Evolutionary conservation across 495 filamentous ascomycete species (phyloP), one percentile per base, ranked within the genome.

Genomic region (Venustampulla echinocandica): DNA sequence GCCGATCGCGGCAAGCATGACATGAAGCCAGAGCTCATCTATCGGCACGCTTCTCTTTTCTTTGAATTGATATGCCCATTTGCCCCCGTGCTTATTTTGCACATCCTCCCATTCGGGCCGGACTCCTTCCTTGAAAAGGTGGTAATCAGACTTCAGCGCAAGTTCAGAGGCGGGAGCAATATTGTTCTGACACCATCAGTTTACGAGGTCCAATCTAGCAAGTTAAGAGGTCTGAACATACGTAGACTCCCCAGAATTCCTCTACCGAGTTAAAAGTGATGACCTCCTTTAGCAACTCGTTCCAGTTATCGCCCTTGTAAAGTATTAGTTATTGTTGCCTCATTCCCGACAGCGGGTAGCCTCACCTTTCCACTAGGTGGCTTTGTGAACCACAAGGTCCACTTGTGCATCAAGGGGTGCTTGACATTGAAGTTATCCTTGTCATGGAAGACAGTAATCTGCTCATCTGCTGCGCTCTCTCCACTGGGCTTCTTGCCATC

Each of bases 371-470:
- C 89, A 63, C 83, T 92, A 27, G 92, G 87, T 23, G 92, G 92
- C 75, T 98, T 98, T 60, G 92, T 98, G 71, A 97, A 98, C 92
- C 92, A 98, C 41, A 98, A 71, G 17, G 93, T 97, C 92, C 92
- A 98, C 58, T 84, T 81, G 69, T 95, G 82, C 77, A 92, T 87
- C 41, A 98, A 70, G 32, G 89, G 90, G 64, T 98, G 92, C 72
- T 97, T 97, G 62, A 96, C 90, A 60, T 93, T 97, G 77, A 98
- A 98, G 73, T 96, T 94, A 42, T 96, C 85, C 41, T 88, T 80
- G 69, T 95, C 84, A 64, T 98, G 87, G 72, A 98, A 97, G 47
- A 98, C 89, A 20, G 92, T 97, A 56, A 95, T 67, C 15, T 78
- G 68, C 50, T 87, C 79, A 44, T 71, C 64, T 14, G 49, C 62